Evolutionary conservation across 495 filamentous ascomycete genomes (phyloP).

Genomic region (Chaetomium cochliodes): DNA sequence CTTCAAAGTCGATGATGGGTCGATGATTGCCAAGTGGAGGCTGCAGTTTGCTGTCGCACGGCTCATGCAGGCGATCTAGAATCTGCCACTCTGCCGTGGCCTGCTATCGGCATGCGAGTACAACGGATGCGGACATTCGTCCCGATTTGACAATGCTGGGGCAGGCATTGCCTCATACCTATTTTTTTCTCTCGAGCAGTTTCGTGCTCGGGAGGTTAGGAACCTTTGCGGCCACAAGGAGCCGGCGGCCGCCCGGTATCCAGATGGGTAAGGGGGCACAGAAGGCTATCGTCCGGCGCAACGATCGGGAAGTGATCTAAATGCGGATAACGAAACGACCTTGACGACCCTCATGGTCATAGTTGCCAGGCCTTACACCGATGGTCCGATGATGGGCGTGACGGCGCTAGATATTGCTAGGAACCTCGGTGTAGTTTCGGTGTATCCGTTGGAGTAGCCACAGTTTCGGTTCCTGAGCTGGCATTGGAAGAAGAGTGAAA

Average conservation of each 20-base stretch:
- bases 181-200: no score
- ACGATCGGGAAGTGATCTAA: not conserved
- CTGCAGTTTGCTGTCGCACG: conserved; percentile 18
- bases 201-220: no score
- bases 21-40: conserved; percentile 15
- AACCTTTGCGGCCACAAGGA: no score
- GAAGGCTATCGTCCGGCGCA: no score
- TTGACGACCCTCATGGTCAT: not conserved
- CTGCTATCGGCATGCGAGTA: not conserved
- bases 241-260: no score
- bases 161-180: not conserved
- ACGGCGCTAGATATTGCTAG: not conserved
- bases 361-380: not conserved
- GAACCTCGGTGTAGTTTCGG: not conserved
- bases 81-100: conserved; percentile 6
- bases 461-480: not conserved
- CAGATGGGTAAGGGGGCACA: no score
- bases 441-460: not conserved
- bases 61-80: conserved; percentile 22
- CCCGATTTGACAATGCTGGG: not conserved
- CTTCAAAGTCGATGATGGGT: not conserved
- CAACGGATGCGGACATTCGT: not conserved
- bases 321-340: not conserved
- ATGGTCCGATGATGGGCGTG: not conserved
- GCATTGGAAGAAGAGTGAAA: not conserved